Evolutionary conservation across 106 monocot species (phyloP), one percentile per base, ranked within the genome.

Genomic region (Xerophyta viscosa): DNA sequence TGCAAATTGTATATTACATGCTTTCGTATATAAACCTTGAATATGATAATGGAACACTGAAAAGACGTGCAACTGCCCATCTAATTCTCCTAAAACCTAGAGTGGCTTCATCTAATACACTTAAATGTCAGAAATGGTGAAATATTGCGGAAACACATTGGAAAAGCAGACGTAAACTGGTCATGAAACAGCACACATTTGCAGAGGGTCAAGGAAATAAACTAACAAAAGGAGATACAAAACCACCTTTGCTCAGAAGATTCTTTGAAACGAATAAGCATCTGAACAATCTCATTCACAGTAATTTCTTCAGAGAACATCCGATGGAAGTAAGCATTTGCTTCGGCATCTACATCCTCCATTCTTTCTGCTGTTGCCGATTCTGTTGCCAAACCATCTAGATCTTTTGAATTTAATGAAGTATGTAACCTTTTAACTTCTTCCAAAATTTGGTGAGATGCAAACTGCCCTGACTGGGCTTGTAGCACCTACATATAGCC

Each of bases 301-400:
- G 54, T 67, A 24, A 84, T 66, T 56, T 85, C 79, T 45, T 81
- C 89, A 64, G 89, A 84, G 50, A 98, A 98, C 89, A 98, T 89
- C 52, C 81, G 88, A 27, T 98, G 96, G 56, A 98, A 98, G 49
- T 89, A 98, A 41, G 67, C 46, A 74, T 98, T 89, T 52, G 85
- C 85, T 44, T 85, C 84, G 41, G 56, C 62, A 51, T 89, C 96
- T 18, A 86, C 65, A 49, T 76, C 82, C 31, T 81, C n/a, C n/a
- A n/a, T n/a, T n/a, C n/a, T n/a, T n/a, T n/a, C 33, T 33, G 77
- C 29, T 31, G 62, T 31, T 66, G 63, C 6, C 23, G 27, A 25
- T 24, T 74, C 71, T 30, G 54, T 37, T 19, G 56, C n/a, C 41
- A 18, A 49, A 66, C 26, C 31, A 69, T 51, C 64, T 53, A 57